A percentile compares a stretch with the other conserved stretches of the same genome.
These are phyloP conservation scores for Leucocoprinus leucothites DNA, from an alignment of 768 basidiomycete genomes.

Conservation along the genomic window DNA sequence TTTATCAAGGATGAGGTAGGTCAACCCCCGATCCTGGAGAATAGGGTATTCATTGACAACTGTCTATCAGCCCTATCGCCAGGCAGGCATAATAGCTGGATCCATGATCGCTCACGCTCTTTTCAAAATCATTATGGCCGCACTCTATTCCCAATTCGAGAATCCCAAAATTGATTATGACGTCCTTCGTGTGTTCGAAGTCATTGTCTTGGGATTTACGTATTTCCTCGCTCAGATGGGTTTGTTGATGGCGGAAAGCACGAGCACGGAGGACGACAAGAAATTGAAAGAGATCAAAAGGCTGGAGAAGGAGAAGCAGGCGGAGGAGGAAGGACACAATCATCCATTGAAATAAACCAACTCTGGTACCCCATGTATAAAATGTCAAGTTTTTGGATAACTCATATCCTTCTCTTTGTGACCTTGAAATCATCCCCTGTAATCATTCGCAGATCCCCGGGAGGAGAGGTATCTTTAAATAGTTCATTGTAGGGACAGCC, in stretches of 20 bases:
- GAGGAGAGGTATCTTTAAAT: too few relatives aligned
- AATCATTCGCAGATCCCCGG: too few relatives aligned
- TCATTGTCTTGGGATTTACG: not conserved
- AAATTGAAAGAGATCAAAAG: not conserved
- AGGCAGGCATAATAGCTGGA: not conserved
- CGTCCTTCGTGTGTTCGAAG: not conserved
- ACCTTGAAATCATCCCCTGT: too few relatives aligned
- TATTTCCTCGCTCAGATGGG: not conserved
- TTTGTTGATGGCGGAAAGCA: not conserved
- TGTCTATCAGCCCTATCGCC: not conserved
- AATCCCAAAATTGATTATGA: not conserved
- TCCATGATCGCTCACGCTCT: not conserved
- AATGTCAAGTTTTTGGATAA: not conserved
- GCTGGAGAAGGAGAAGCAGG: not conserved
- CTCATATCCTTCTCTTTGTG: too few relatives aligned
- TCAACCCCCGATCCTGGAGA: not conserved
- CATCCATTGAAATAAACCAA: not conserved
- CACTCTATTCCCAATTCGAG: not conserved
- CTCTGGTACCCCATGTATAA: not conserved
- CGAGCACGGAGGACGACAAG: not conserved
- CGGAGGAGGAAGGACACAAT: not conserved
- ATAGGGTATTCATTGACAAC: not conserved
- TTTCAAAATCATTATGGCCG: not conserved
- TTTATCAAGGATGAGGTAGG: constrained; percentile 1
- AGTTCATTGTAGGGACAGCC: too few relatives aligned